Evolutionary conservation across 345 rosid genomes (phyloP).

Genomic region (Bruguiera sexangula): DNA sequence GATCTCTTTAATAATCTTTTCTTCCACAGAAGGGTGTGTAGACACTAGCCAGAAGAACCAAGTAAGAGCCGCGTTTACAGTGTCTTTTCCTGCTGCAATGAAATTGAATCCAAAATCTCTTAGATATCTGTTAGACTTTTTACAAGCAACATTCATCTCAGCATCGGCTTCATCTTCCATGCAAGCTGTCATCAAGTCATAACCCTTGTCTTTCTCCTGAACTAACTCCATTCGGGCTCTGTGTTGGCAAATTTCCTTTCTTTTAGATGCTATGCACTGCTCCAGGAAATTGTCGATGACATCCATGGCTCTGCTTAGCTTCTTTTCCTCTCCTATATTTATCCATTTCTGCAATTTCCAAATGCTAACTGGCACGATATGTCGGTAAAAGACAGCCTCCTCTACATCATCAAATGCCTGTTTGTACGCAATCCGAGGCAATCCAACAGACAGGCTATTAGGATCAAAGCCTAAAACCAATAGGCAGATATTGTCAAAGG

Average conservation of each 20-base stretch:
- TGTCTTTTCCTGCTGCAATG: conserved; percentile 42
- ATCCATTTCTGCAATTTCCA: conserved; percentile 31
- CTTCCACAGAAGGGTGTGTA: conserved; percentile 28
- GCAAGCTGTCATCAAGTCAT: conserved; percentile 26
- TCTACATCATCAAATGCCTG: conserved; percentile 22
- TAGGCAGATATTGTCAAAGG: conserved; percentile 23
- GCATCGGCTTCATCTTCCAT: conserved; percentile 11
- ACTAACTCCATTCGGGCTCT: not conserved
- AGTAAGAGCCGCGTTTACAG: conserved; percentile 29
- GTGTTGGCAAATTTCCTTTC: not conserved
- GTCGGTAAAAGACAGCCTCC: conserved; percentile 11
- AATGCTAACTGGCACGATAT: conserved; percentile 1
- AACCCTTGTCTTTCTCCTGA: conserved; percentile 7
- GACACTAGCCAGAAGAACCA: conserved; percentile 45
- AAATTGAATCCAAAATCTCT: conserved; percentile 29
- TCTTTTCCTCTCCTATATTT: conserved; percentile 29
- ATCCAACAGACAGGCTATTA: conserved; percentile 10
- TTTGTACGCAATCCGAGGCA: conserved; percentile 19
- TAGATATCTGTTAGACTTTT: conserved; percentile 15
- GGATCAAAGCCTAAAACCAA: conserved; percentile 27
- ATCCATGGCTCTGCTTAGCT: conserved; percentile 5
- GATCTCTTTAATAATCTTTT: conserved; percentile 27
- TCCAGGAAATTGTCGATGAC: conserved; percentile 14
- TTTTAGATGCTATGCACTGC: conserved; percentile 13
- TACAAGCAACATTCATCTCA: not conserved